A percentile compares a stretch with the other conserved stretches of the same genome.
Conservation (phyloP, 768 basidiomycete genomes). For the Trametes cubensis region DNA sequence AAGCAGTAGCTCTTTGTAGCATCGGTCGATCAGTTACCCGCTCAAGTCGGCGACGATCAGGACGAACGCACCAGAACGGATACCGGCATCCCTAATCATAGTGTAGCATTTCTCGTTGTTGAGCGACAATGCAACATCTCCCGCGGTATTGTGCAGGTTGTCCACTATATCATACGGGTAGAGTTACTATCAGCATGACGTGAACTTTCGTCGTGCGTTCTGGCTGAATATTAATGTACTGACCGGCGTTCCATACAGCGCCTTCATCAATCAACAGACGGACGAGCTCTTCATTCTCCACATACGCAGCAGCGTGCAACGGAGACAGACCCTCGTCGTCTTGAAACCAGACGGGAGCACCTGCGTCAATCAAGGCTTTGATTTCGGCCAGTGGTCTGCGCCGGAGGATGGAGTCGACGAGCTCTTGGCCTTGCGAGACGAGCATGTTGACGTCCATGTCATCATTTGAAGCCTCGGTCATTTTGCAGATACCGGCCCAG, state of each 20-base stretch:
- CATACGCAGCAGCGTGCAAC: constrained; percentile 84
- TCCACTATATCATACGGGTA: constrained; percentile 55
- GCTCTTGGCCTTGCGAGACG: constrained; percentile 52
- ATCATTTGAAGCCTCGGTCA: neutral
- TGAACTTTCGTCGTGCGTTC: neutral
- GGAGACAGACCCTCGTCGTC: constrained; percentile 77
- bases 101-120: constrained; percentile 77
- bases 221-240: constrained; percentile 25
- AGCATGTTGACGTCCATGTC: constrained; percentile 31
- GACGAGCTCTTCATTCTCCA: constrained; percentile 65
- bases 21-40: neutral
- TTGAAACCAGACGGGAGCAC: constrained; percentile 90
- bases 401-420: constrained; percentile 62
- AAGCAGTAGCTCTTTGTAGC: constrained; percentile 66
- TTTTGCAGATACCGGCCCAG: neutral
- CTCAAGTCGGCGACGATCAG: constrained; percentile 10
- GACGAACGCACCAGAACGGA: constrained; percentile 74
- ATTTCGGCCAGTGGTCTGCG: constrained; percentile 48
- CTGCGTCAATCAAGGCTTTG: constrained; percentile 55
- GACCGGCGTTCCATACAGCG: constrained; percentile 90
- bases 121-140: constrained; percentile 86
- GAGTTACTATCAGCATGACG: neutral
- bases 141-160: constrained; percentile 78
- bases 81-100: constrained; percentile 87
- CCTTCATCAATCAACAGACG: constrained; percentile 74